These are phyloP conservation scores for Backusella mclennaniae DNA, from an alignment of 192 early-diverging fungal genomes.

Conservation along the genomic window DNA sequence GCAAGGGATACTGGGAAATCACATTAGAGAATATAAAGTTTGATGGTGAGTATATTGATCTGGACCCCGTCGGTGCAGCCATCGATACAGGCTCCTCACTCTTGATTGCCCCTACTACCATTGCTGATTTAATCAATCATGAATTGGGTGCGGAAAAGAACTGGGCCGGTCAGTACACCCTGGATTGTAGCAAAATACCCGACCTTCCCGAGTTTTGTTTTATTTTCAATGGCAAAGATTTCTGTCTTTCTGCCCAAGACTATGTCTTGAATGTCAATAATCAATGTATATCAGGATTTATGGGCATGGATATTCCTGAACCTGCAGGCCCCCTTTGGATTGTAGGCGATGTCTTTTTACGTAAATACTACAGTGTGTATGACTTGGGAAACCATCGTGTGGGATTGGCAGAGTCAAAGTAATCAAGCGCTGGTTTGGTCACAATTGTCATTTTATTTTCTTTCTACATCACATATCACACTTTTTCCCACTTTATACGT, in stretches of 20 bases:
- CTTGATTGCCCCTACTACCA: slow-evolving; percentile 68
- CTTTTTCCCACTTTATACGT: neutral
- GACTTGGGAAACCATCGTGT: slow-evolving; percentile 72
- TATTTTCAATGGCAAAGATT: slow-evolving; percentile 54
- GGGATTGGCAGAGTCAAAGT: slow-evolving; percentile 50
- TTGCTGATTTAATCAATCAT: slow-evolving; percentile 90
- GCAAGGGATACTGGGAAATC: slow-evolving; percentile 99
- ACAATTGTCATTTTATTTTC: neutral
- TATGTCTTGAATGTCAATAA: slow-evolving; percentile 65
- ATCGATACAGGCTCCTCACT: slow-evolving; percentile 94
- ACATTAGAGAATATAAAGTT: slow-evolving; percentile 76
- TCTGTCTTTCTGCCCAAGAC: slow-evolving; percentile 58
- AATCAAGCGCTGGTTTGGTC: neutral
- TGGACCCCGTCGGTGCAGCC: slow-evolving; percentile 71
- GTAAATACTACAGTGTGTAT: slow-evolving; percentile 78
- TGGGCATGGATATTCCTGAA: slow-evolving; percentile 89
- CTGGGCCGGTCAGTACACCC: slow-evolving; percentile 77
- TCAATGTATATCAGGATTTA: slow-evolving; percentile 80
- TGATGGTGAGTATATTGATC: slow-evolving; percentile 69
- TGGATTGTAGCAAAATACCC: slow-evolving; percentile 83
- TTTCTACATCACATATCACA: neutral
- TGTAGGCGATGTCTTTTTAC: slow-evolving; percentile 80
- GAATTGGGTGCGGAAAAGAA: slow-evolving; percentile 92
- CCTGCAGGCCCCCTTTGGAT: slow-evolving; percentile 81
- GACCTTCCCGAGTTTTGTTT: slow-evolving; percentile 78